Evolutionary conservation across 2,329 filamentous ascomycete genomes (phyloP), one percentile per base, ranked within the genome.

Genomic region (Pseudogymnoascus sp.): DNA sequence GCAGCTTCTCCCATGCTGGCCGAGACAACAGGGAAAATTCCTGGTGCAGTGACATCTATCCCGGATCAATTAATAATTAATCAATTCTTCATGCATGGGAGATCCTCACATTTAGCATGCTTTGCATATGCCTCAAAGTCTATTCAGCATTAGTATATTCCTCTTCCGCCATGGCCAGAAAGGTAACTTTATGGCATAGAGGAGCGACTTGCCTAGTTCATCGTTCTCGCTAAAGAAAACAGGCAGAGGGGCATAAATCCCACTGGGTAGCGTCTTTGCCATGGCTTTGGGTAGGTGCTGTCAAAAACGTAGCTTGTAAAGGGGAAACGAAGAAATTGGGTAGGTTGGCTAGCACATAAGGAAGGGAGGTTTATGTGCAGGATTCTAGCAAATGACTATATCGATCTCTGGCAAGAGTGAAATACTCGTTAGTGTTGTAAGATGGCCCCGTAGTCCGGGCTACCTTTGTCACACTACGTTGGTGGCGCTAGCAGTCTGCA

Each of bases 161-260:
- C 36, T 37, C 36, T 37, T 37, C 36, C 13, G 36, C 36, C 11
- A 37, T 14, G 13, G 36, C 11, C 36, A 37, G 36, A 37, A 37
- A 37, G 36, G 36, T 37, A 14, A 14, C 13, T 37, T 37, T 13
- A 37, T 37, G 13, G 36, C 36, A 37, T 37, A 37, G 36, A 37
- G 13, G 36, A 13, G n/a, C n/a, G 36, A 37, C 36, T 37, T 37
- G 36, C 36, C 36, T 37, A 37, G 36, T 28, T 67, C 43, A 61
- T 36, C 64, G 13, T 34, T 62, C 45, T 67, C 64, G 8, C 31
- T 34, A 39, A 65, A 67, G 60, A 67, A 67, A 7, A 62, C 63
- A 14, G 66, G 66, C 6, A 67, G 62, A 28, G 66, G 66, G 21
- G 62, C 37, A 48, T 65, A 67, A 21, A 67, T 64, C 11, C 66